These are phyloP conservation scores for Paecilomyces sp. DNA, from an alignment of 2,329 filamentous ascomycete genomes.

Conservation along the genomic window DNA sequence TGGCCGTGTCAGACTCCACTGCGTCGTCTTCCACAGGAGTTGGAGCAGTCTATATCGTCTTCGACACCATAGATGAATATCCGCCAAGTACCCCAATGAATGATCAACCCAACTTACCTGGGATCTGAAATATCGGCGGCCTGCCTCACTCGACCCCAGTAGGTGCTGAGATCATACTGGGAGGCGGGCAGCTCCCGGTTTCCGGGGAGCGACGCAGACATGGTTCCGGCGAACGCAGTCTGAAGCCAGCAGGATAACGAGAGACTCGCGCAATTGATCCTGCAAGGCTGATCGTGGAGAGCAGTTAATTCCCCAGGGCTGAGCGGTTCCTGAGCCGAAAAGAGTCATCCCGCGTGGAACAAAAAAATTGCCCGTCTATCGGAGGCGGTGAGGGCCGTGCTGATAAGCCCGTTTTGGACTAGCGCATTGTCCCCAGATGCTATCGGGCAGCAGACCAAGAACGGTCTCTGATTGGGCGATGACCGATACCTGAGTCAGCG, in stretches of 20 bases:
- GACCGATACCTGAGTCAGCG: neutral
- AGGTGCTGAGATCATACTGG: constrained; percentile 85
- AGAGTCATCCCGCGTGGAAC: constrained; percentile 7
- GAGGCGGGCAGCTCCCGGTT: constrained; percentile 80
- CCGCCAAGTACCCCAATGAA: neutral
- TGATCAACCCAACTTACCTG: constrained; percentile 57
- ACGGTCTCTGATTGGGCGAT: neutral
- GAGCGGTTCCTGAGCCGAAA: neutral
- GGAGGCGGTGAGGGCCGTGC: constrained; percentile 24
- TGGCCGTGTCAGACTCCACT: neutral
- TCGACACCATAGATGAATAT: neutral
- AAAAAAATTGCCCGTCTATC: constrained; percentile 15
- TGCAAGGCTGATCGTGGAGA: neutral
- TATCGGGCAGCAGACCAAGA: neutral
- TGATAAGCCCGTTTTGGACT: neutral
- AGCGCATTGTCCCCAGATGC: neutral
- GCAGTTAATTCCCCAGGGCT: neutral
- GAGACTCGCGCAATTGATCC: neutral
- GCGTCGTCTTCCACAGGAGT: neutral
- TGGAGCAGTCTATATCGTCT: neutral
- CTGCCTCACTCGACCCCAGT: constrained; percentile 91
- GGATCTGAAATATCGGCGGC: constrained; percentile 86
- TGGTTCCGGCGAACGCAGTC: constrained; percentile 19
- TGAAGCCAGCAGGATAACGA: neutral
- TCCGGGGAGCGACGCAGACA: constrained; percentile 58